These are phyloP conservation scores for Syncephalastrum sp. DNA, from an alignment of 371 early-diverging fungal species.

Conservation along the genomic window DNA sequence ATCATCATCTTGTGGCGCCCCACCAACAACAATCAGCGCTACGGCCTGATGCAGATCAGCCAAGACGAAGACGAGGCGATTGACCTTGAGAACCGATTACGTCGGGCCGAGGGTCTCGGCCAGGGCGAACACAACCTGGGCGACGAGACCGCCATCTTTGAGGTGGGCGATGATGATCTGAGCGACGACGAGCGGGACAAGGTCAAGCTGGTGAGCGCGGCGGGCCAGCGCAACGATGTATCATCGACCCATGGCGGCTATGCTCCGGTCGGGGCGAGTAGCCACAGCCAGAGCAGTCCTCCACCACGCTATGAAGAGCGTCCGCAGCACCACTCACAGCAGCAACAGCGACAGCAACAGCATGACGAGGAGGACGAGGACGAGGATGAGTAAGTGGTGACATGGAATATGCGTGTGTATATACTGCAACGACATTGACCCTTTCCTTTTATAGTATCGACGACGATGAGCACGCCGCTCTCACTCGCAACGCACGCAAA, in stretches of 20 bases:
- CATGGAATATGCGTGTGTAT: neutral
- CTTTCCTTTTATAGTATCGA: slow-evolving; percentile 26
- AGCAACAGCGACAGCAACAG: slow-evolving; percentile 23
- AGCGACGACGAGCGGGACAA: slow-evolving; percentile 49
- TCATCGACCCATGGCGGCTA: too few species aligned
- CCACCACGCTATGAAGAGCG: slow-evolving; percentile 1
- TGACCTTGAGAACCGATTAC: slow-evolving; percentile 55
- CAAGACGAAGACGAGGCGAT: slow-evolving; percentile 61
- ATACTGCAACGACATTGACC: slow-evolving; percentile 1
- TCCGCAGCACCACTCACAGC: slow-evolving; percentile 1
- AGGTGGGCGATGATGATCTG: slow-evolving; percentile 64
- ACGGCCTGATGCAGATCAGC: slow-evolving; percentile 55
- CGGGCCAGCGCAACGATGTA: slow-evolving; percentile 10
- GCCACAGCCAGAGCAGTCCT: slow-evolving; percentile 17
- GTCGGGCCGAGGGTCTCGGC: slow-evolving; percentile 51
- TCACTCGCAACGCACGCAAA: slow-evolving; percentile 40
- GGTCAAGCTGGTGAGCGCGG: slow-evolving; percentile 22
- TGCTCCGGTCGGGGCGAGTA: too few species aligned
- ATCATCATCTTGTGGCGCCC: slow-evolving; percentile 92
- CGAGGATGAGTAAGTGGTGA: slow-evolving; percentile 32
- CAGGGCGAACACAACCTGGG: slow-evolving; percentile 27
- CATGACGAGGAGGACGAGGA: slow-evolving; percentile 32
- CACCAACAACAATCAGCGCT: slow-evolving; percentile 87
- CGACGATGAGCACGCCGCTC: slow-evolving; percentile 36
- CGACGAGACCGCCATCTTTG: slow-evolving; percentile 61